Evolutionary conservation across 345 rosid genomes (phyloP).

Genomic region (Noccaea caerulescens): DNA sequence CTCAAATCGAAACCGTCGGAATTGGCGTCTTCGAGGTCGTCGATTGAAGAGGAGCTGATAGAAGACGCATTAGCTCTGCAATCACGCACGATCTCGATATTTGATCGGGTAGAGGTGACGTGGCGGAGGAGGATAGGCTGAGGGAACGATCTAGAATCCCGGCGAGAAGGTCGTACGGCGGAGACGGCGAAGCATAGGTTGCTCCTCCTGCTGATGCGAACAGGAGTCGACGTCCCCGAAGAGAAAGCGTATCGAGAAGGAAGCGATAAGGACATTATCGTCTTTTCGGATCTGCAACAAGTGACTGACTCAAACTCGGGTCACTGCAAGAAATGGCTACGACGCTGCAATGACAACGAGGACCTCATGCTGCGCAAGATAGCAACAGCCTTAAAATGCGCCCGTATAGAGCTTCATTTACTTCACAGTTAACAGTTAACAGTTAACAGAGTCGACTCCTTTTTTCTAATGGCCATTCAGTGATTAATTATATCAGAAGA

Average conservation of each 20-base stretch:
- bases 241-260: constrained; percentile 50
- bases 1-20: constrained; percentile 49
- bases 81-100: constrained; percentile 14
- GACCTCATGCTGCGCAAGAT: not conserved
- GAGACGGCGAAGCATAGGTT: constrained; percentile 43
- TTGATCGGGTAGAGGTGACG: constrained; percentile 19
- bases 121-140: constrained; percentile 41
- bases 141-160: constrained; percentile 35
- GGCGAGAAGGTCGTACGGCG: constrained; percentile 27
- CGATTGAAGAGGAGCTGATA: constrained; percentile 34
- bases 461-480: too few species aligned
- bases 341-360: not conserved
- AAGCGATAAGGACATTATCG: constrained; percentile 52
- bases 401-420: not conserved
- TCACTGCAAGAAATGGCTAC: constrained; percentile 26
- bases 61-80: constrained; percentile 37
- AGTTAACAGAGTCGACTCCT: too few species aligned
- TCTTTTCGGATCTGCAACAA: constrained; percentile 30
- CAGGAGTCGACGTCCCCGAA: constrained; percentile 39
- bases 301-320: constrained; percentile 10
- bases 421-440: too few species aligned
- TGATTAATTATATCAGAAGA: too few species aligned
- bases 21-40: constrained; percentile 10
- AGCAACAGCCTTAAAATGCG: constrained; percentile 17
- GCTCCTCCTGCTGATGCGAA: constrained; percentile 46